Conservation (phyloP, 164 flowering plant genomes). For the Tetrastigma voinierianum region DNA sequence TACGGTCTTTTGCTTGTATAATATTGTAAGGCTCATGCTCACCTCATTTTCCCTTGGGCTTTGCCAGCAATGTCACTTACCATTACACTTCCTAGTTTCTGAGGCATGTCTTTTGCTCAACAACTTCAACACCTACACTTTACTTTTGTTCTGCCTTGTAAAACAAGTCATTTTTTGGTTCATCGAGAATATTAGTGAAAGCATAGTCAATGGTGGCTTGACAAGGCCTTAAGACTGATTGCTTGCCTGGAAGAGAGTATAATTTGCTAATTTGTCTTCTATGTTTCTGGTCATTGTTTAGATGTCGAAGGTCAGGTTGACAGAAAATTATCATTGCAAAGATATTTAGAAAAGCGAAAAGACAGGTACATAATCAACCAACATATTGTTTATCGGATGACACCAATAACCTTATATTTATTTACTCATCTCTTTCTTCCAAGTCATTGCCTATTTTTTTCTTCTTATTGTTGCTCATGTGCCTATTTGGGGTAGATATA, state of each 20-base stretch:
- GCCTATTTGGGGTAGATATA: conserved; percentile 51
- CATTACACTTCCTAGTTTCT: too few relatives aligned
- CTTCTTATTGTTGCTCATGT: conserved; percentile 2
- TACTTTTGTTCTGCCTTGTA: too few relatives aligned
- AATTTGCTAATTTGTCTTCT: not conserved
- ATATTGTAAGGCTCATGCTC: too few relatives aligned
- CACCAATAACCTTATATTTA: not conserved
- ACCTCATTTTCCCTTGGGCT: too few relatives aligned
- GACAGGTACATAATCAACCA: conserved; percentile 52
- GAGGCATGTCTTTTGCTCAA: too few relatives aligned
- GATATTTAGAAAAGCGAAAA: conserved; percentile 78
- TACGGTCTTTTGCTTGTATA: too few relatives aligned
- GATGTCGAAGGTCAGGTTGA: conserved; percentile 53
- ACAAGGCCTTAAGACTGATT: not conserved
- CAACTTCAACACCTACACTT: too few relatives aligned
- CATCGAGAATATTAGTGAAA: too few relatives aligned
- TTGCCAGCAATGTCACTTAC: too few relatives aligned
- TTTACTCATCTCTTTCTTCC: not conserved
- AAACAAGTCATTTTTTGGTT: too few relatives aligned
- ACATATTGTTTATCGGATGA: not conserved
- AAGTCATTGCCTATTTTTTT: not conserved
- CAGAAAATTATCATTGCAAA: conserved; percentile 67
- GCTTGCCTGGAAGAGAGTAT: not conserved
- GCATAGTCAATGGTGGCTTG: too few relatives aligned
- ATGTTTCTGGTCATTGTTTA: conserved; percentile 5